Conservation (phyloP, 1,139 yeast genomes). For the Lodderomyces parapsilosis region DNA sequence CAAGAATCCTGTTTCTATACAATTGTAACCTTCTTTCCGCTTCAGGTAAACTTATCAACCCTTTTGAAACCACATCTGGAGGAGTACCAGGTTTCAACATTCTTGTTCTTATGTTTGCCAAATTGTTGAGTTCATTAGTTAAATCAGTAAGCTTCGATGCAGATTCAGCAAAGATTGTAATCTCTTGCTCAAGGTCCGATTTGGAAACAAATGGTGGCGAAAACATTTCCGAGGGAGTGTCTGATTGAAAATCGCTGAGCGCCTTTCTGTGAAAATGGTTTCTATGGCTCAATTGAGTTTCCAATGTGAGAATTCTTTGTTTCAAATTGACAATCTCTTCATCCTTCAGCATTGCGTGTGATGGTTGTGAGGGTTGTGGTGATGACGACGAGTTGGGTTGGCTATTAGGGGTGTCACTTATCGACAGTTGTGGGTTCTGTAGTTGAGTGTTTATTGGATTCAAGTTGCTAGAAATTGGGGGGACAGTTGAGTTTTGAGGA, state of each 20-base stretch:
- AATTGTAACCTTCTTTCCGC: slow-evolving; percentile 46
- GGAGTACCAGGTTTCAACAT: slow-evolving; percentile 23
- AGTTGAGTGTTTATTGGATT: slow-evolving; percentile 5
- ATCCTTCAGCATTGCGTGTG: slow-evolving; percentile 11
- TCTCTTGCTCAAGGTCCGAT: slow-evolving; percentile 37
- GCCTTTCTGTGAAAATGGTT: slow-evolving; percentile 3
- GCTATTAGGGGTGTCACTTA: neutral
- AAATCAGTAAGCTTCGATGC: slow-evolving; percentile 31
- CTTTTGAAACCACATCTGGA: slow-evolving; percentile 47
- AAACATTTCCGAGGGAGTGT: slow-evolving; percentile 14
- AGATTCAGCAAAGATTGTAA: slow-evolving; percentile 30
- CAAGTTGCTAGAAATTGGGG: slow-evolving; percentile 9
- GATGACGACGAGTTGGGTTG: slow-evolving; percentile 6
- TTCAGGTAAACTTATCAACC: slow-evolving; percentile 48
- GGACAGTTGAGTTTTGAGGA: slow-evolving; percentile 7
- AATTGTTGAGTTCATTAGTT: slow-evolving; percentile 33
- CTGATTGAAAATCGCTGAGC: slow-evolving; percentile 3
- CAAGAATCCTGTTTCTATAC: slow-evolving; percentile 40
- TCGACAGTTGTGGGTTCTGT: neutral
- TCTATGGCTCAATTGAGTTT: slow-evolving; percentile 17
- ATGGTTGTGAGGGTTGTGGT: too few relatives aligned
- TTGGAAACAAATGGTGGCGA: slow-evolving; percentile 33
- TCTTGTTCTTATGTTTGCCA: slow-evolving; percentile 39
- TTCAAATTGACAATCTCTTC: slow-evolving; percentile 19
- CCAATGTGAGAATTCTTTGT: slow-evolving; percentile 21